A percentile compares a stretch with the other conserved stretches of the same genome.
phyloP scores from a whole-genome alignment of 176 grass and related monocot genomes.

The Ampelocalamus luodianensis region DNA sequence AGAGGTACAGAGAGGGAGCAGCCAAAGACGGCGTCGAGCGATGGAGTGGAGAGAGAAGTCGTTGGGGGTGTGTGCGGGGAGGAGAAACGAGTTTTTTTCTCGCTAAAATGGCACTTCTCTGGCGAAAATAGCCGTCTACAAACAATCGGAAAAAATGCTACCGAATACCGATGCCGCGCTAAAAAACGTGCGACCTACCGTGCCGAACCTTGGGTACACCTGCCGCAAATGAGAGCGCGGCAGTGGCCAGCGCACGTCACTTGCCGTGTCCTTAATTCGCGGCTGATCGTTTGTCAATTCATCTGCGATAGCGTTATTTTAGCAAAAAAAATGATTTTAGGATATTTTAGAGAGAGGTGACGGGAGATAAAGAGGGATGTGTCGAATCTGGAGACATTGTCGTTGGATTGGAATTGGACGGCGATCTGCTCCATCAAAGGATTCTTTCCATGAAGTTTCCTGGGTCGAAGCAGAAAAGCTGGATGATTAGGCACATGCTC shows the following conservation, averaged over 20 bases:
- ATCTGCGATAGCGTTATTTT: too few species aligned
- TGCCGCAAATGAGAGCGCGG: too few species aligned
- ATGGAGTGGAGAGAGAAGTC: background rate
- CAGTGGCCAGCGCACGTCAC: too few species aligned
- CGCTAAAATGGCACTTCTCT: too few species aligned
- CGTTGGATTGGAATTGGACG: slow-evolving; percentile 36
- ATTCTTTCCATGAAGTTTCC: background rate
- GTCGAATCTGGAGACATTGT: background rate
- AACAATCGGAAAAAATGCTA: background rate
- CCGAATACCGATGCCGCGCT: background rate
- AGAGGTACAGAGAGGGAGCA: background rate
- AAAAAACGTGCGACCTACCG: too few species aligned
- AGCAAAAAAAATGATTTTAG: background rate
- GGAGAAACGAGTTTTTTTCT: background rate
- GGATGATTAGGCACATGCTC: too few species aligned
- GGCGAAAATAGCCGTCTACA: too few species aligned
- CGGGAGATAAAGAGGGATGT: background rate
- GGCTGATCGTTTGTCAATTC: too few species aligned
- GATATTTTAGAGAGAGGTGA: slow-evolving; percentile 39
- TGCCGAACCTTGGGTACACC: too few species aligned
- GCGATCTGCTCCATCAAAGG: background rate
- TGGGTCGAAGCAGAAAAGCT: too few species aligned
- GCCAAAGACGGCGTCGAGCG: background rate
- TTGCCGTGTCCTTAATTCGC: too few species aligned
- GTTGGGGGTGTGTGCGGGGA: too few species aligned